A percentile compares a stretch with the other conserved stretches of the same genome.
phyloP scores from a whole-genome alignment of 495 filamentous ascomycete species.

The Penicillium subrubescens region DNA sequence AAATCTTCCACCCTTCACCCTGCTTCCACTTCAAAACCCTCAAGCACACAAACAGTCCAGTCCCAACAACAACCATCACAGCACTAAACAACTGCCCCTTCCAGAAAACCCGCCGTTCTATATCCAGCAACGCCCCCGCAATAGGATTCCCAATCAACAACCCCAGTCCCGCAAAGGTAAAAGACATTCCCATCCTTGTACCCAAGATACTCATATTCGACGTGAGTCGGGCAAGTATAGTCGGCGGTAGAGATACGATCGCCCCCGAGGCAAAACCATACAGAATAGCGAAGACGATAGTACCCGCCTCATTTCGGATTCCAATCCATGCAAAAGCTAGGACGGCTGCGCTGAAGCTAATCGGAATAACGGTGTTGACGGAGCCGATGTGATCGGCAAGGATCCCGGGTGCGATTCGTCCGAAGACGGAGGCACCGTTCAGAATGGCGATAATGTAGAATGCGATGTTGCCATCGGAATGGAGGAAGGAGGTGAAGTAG shows the following conservation, averaged over 20 bases:
- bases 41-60: slow-evolving; percentile 4
- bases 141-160: slow-evolving; percentile 64
- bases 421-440: slow-evolving; percentile 48
- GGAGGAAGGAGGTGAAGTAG: slow-evolving; percentile 25
- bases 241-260: slow-evolving; percentile 36
- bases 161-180: slow-evolving; percentile 49
- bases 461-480: slow-evolving; percentile 26
- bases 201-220: slow-evolving; percentile 55
- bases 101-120: slow-evolving; percentile 10
- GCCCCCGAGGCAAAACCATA: slow-evolving; percentile 46
- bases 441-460: slow-evolving; percentile 52
- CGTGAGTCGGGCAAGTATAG: slow-evolving; percentile 29
- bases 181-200: slow-evolving; percentile 63
- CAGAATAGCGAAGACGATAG: slow-evolving; percentile 40
- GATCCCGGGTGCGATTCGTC: slow-evolving; percentile 45
- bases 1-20: slow-evolving; percentile 12
- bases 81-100: slow-evolving; percentile 14
- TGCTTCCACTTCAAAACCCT: slow-evolving; percentile 9
- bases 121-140: slow-evolving; percentile 50
- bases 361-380: slow-evolving; percentile 35
- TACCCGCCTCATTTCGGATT: slow-evolving; percentile 30
- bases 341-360: slow-evolving; percentile 32
- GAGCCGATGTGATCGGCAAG: slow-evolving; percentile 43
- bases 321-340: slow-evolving; percentile 40
- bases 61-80: slow-evolving; percentile 6